Evolutionary conservation across 805 yeast genomes (phyloP).

Genomic region (Sugiyamaella americana): DNA sequence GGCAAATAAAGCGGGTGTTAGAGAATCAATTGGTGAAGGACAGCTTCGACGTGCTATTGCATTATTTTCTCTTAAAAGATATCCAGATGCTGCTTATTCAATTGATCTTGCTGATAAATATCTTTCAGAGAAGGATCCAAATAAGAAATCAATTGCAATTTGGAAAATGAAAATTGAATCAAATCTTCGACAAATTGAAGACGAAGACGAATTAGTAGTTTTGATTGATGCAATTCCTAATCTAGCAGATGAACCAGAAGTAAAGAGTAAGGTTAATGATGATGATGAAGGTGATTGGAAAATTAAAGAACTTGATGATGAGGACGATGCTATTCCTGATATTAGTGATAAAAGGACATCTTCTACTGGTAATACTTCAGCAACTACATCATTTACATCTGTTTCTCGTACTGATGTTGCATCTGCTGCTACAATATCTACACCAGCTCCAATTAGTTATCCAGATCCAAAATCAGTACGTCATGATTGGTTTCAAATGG

Average conservation of each 20-base stretch:
- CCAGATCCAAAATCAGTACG: constrained; percentile 31
- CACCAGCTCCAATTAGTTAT: constrained; percentile 7
- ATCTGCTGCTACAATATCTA: neutral
- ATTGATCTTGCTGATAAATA: constrained; percentile 22
- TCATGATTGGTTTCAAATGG: constrained; percentile 72
- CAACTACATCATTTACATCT: neutral
- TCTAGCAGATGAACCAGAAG: constrained; percentile 6
- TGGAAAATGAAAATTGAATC: constrained; percentile 21
- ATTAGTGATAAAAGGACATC: constrained; percentile 5
- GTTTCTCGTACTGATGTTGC: neutral
- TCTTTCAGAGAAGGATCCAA: constrained; percentile 5
- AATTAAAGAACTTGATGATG: neutral
- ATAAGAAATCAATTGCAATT: constrained; percentile 15
- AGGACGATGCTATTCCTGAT: neutral
- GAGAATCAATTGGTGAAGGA: constrained; percentile 22
- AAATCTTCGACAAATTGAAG: constrained; percentile 4
- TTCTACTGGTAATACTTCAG: neutral
- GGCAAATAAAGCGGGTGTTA: constrained; percentile 15
- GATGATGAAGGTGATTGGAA: constrained; percentile 1
- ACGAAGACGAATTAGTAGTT: neutral
- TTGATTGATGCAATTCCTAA: neutral
- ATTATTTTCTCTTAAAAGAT: constrained; percentile 19
- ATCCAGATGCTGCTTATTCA: constrained; percentile 25
- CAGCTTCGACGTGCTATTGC: constrained; percentile 33
- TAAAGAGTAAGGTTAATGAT: constrained; percentile 1